Evolutionary conservation across 148 eudicot genomes (phyloP).

Genomic region (Camellia sinensis): DNA sequence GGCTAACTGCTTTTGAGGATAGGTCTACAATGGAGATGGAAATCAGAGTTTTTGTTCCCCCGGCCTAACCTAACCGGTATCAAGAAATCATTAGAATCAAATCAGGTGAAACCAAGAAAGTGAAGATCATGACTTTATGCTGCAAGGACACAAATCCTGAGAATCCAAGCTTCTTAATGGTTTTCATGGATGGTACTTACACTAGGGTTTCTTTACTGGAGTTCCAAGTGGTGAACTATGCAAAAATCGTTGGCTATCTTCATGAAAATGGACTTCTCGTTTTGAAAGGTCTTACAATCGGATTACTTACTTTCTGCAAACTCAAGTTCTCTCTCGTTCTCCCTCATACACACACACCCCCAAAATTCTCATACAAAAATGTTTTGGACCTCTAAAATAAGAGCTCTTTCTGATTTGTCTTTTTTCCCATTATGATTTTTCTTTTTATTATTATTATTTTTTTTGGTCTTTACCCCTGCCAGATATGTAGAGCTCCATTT

Average conservation of each 20-base stretch:
- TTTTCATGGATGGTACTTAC: conserved; percentile 16
- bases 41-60: conserved; percentile 16
- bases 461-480: too few species aligned
- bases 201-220: not conserved
- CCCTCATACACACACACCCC: conserved; percentile 4
- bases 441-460: too few species aligned
- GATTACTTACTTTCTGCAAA: conserved; percentile 6
- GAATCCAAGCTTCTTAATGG: conserved; percentile 3
- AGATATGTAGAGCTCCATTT: too few species aligned
- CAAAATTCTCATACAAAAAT: not conserved
- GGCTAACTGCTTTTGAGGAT: conserved; percentile 12
- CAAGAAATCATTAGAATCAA: conserved; percentile 8
- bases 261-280: conserved; percentile 8
- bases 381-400: too few species aligned
- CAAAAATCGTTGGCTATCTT: conserved; percentile 22
- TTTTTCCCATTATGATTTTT: not conserved
- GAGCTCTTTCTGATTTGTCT: not conserved
- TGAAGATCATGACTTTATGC: conserved; percentile 3
- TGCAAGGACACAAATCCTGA: not conserved
- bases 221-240: conserved; percentile 9
- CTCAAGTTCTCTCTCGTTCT: not conserved
- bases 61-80: conserved; percentile 5
- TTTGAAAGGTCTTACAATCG: not conserved
- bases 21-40: conserved; percentile 12
- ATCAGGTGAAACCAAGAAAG: conserved; percentile 17